A percentile compares a stretch with the other conserved stretches of the same genome.
phyloP scores from a whole-genome alignment of 192 early-diverging fungal genomes.

The Backusella sp. region DNA sequence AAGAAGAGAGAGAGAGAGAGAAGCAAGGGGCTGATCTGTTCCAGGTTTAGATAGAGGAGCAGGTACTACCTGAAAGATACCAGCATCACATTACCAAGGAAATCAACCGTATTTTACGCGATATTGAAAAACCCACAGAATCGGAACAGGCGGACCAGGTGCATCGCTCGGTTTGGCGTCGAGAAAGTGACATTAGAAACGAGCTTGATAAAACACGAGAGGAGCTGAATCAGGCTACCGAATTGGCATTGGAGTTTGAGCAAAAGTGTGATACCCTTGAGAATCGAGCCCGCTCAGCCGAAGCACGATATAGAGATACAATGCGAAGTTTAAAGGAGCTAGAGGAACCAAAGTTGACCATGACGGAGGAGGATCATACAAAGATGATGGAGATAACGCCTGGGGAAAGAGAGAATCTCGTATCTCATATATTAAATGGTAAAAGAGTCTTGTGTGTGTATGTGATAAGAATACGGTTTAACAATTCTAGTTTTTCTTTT shows the following conservation, averaged over 20 bases:
- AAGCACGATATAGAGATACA: conserved; percentile 25
- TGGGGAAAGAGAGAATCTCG: conserved; percentile 21
- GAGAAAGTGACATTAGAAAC: conserved; percentile 34
- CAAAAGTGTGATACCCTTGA: conserved; percentile 28
- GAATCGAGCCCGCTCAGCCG: conserved; percentile 21
- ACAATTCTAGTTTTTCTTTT: too few species aligned
- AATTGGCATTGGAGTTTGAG: conserved; percentile 26
- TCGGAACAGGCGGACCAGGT: conserved; percentile 26
- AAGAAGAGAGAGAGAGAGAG: conserved; percentile 50
- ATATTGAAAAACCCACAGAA: conserved; percentile 54
- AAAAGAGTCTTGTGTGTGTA: background rate
- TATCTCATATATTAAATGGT: conserved; percentile 39
- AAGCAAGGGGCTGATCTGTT: background rate
- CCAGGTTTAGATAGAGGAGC: conserved; percentile 66
- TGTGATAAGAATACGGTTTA: background rate
- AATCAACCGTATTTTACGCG: conserved; percentile 80
- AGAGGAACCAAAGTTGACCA: background rate
- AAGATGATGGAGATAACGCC: background rate
- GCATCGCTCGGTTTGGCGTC: conserved; percentile 32
- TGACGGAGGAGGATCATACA: background rate
- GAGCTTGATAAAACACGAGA: conserved; percentile 32
- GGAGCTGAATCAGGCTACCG: conserved; percentile 26
- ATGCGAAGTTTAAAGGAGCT: conserved; percentile 23
- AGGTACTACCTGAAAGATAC: conserved; percentile 70
- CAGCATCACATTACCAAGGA: conserved; percentile 78